Evolutionary conservation across 1,284 basidiomycete genomes (phyloP), one percentile per base, ranked within the genome.

Genomic region (Fomitiporia mediterranea): DNA sequence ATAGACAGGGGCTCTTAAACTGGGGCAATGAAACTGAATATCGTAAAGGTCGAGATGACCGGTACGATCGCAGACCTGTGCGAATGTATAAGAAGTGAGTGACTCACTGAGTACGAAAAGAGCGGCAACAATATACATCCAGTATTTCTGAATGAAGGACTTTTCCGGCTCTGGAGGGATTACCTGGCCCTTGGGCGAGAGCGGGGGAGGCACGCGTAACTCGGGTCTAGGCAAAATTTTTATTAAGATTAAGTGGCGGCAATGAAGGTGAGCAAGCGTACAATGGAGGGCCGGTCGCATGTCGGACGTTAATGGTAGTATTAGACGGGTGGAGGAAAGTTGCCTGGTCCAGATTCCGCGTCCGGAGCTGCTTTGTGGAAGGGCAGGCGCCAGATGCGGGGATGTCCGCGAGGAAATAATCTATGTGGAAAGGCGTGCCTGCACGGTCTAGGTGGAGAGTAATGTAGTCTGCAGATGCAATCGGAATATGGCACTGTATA

Each of bases 131-230:
- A 91, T 81, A 64, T 92, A 91, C 69, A 94, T 73, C 90, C 92
- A 94, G 70, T 94, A 94, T 70, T 94, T 94, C 66, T 91, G 86
- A 35, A 94, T 59, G 70, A 94, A 91, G 7, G 81, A 74, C 71
- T 93, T 89, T 67, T 91, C 90, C 0, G 79, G 78, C 23, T 73
- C 69, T 0, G 85, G 81, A 53, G 75, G 69, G 25, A 84, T 74
- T 19, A 81, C 79, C 64, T 83, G 76, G 53, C 91, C 90, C 67
- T 81, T 77, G 30, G 77, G 72, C 19, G 81, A 83, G 57, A 92
- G 69, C 1, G 79, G 80, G 11, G 86, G 85, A 11, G 89, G 87
- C 0, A 76, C 71, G 51, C 80, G 79, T 40, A 90, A 73, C 57
- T 80, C 77, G 44, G 86, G 86, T 53, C 88, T 91, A 64, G 35